Evolutionary conservation across 2,329 filamentous ascomycete genomes (phyloP), one percentile per base, ranked within the genome.

Genomic region (Pseudocercospora fijiensis): DNA sequence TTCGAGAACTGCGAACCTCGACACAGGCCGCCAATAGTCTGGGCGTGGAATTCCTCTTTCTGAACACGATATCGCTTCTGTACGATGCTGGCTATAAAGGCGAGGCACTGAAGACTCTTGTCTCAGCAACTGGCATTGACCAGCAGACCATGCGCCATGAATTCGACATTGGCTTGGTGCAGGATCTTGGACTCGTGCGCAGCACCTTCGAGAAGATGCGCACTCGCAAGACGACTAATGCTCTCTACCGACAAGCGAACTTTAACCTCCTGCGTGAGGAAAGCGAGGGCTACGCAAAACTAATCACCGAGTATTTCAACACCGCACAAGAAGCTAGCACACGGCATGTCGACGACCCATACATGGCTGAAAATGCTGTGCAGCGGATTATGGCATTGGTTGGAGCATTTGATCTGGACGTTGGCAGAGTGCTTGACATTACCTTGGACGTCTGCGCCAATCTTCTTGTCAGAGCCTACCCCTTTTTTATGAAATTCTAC

Each of bases 231-330:
- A 90, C 93, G 56, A 99, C 95, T 7, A 96, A 97, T 71, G 83
- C 95, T 4, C 84, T 99, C 0, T 99, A 99, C 76, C 89, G 93
- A 65, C 95, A 98, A 78, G 92, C 94, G 13, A 98, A 96, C 77
- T 98, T 96, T 81, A 99, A 99, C 73, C 81, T 99, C 7, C 82
- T 99, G 20, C 88, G 95, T 51, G 95, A 99, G 79, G 95, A 99
- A 78, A 92, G 92, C 0, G 95, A 99, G 78, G 95, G 96, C 45
- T 99, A 96, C 75, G 93, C 95, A 0, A 99, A 99, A 77, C 86
- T 99, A 53, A 88, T 96, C 65, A 97, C 94, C 0, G 95, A 99
- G 76, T 88, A 98, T 30, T 99, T 97, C 77, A 94, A 92, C 7
- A 96, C 90, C 0, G 91, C 90, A 72, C 88, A 88, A 70, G 73